Conservation (phyloP, 176 grass and related monocot genomes). For the Otatea glauca region DNA sequence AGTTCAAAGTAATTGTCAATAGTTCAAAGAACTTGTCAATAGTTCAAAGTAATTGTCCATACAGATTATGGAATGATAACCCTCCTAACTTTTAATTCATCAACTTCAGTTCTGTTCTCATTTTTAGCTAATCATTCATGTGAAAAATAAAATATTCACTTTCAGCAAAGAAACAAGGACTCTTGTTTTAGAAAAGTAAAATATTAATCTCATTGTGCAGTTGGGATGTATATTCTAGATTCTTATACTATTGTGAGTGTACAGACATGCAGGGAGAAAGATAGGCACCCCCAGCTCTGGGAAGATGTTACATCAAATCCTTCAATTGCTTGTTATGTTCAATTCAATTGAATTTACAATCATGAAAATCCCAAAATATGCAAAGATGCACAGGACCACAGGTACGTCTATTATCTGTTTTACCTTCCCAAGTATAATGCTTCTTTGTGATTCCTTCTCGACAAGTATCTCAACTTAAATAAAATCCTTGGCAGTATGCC, state of each 20-base stretch:
- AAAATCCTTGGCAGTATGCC: conserved; percentile 83
- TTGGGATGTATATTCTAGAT: not conserved
- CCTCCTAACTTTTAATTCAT: conserved; percentile 49
- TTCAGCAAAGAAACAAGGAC: not conserved
- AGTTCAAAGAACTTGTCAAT: too few species aligned
- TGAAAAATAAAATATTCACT: not conserved
- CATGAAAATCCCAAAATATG: conserved; percentile 16
- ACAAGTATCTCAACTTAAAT: conserved; percentile 97
- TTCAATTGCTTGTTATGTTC: not conserved
- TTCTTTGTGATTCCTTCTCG: conserved; percentile 89
- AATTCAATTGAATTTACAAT: not conserved
- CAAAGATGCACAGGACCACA: not conserved
- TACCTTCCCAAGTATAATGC: conserved; percentile 96
- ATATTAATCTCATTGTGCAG: not conserved
- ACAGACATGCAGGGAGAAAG: conserved; percentile 90
- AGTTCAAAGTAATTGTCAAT: not conserved
- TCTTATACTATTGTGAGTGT: conserved; percentile 25
- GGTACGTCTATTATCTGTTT: not conserved
- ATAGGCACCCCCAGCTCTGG: conserved; percentile 76
- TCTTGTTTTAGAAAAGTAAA: not conserved
- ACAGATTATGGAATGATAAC: conserved; percentile 80
- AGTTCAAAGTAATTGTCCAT: too few species aligned
- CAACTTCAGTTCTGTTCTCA: not conserved
- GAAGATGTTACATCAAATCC: conserved; percentile 70
- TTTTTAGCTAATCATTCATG: not conserved